These are phyloP conservation scores for Tubosaeta sp. DNA, from an alignment of 768 basidiomycete genomes.

Conservation along the genomic window DNA sequence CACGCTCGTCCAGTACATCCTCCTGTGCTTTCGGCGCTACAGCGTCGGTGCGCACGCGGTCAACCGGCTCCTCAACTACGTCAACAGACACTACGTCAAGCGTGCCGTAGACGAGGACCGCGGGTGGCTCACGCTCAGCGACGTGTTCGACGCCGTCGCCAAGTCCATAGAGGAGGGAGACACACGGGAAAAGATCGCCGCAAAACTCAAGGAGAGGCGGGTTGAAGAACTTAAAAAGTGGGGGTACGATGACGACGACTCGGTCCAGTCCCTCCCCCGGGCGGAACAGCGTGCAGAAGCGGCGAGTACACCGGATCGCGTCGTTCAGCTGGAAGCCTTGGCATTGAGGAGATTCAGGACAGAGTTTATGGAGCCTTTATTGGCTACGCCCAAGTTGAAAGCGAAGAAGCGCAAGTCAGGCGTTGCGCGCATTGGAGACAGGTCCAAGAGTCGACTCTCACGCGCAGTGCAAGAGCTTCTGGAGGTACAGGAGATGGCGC, in stretches of 20 bases:
- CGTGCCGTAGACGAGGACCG: constrained; percentile 74
- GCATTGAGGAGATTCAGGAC: constrained; percentile 69
- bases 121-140: constrained; percentile 69
- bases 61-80: constrained; percentile 70
- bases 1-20: constrained; percentile 62
- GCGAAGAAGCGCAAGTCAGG: constrained; percentile 44
- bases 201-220: constrained; percentile 54
- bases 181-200: constrained; percentile 57
- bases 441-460: constrained; percentile 62
- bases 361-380: constrained; percentile 66
- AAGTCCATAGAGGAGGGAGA: constrained; percentile 48
- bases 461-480: constrained; percentile 63
- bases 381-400: constrained; percentile 64
- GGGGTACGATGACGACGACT: constrained; percentile 56
- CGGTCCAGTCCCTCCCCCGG: constrained; percentile 43
- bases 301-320: constrained; percentile 61
- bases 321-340: constrained; percentile 60
- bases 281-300: constrained; percentile 75
- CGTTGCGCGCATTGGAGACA: constrained; percentile 39
- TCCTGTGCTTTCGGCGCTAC: constrained; percentile 69
- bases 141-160: constrained; percentile 59
- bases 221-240: constrained; percentile 65
- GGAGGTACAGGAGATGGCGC: constrained; percentile 46
- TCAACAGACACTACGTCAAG: constrained; percentile 68
- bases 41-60: constrained; percentile 62